Evolutionary conservation across 495 filamentous ascomycete species (phyloP).

Genomic region (Penicillium angulare): DNA sequence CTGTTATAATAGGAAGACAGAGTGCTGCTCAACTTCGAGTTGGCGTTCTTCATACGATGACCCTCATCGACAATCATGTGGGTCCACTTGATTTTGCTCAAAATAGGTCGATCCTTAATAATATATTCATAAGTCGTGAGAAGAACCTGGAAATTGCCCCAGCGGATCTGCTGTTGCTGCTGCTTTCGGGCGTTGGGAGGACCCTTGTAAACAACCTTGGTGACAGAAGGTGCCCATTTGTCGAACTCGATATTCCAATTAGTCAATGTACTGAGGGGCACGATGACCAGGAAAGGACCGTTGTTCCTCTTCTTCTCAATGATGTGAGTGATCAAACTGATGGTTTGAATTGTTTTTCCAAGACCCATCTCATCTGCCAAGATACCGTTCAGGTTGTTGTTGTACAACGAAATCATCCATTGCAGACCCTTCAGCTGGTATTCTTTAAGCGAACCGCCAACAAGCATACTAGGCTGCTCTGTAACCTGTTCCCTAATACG

Average conservation of each 20-base stretch:
- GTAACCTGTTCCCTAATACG: constrained; percentile 88
- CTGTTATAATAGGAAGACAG: constrained; percentile 93
- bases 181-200: constrained; percentile 85
- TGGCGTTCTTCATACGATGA: constrained; percentile 99
- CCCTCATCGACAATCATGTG: constrained; percentile 99
- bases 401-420: constrained; percentile 99
- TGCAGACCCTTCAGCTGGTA: constrained; percentile 98
- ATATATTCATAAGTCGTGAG: constrained; percentile 99
- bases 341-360: constrained; percentile 98
- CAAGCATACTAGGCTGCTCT: constrained; percentile 76
- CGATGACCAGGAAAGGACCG: constrained; percentile 94
- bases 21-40: constrained; percentile 93
- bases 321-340: constrained; percentile 93
- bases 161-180: constrained; percentile 90
- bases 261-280: constrained; percentile 91
- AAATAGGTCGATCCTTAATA: constrained; percentile 92
- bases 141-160: constrained; percentile 92
- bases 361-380: constrained; percentile 99
- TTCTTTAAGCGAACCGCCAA: constrained; percentile 91
- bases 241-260: constrained; percentile 99
- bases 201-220: constrained; percentile 92
- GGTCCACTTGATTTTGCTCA: constrained; percentile 97
- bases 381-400: constrained; percentile 99
- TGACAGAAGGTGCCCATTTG: constrained; percentile 91
- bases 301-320: constrained; percentile 93